Percentiles rank a stretch among this genome's conserved stretches.
These are phyloP conservation scores for Cyberlindnera maclurae DNA, from an alignment of 805 yeast genomes.

Conservation along the genomic window DNA sequence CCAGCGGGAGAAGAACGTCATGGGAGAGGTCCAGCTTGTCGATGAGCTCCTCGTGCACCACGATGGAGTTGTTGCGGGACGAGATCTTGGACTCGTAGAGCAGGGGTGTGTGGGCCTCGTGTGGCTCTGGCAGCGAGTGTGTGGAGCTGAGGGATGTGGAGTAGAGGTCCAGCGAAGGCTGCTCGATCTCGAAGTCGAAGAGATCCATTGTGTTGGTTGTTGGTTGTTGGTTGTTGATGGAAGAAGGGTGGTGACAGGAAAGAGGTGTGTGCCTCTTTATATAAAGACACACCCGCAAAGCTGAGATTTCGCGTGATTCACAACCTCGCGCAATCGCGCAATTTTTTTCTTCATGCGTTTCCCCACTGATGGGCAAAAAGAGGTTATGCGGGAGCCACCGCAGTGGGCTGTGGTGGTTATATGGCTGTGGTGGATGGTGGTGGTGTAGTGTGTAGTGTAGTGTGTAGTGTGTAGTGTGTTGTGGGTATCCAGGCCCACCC, in stretches of 20 bases:
- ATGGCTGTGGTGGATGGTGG: no score
- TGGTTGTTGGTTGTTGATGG: constrained; percentile 1
- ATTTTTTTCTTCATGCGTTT: neutral
- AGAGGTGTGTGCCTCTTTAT: no score
- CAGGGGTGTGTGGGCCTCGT: constrained; percentile 20
- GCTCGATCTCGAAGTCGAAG: constrained; percentile 11
- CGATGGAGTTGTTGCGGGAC: constrained; percentile 14
- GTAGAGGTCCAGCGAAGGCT: constrained; percentile 8
- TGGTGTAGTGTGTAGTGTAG: no score
- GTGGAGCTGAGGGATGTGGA: constrained; percentile 17
- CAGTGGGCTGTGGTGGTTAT: no score
- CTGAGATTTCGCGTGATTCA: neutral
- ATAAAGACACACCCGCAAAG: neutral
- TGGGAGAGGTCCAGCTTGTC: constrained; percentile 15
- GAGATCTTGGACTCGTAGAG: constrained; percentile 20
- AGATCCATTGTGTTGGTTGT: constrained; percentile 9
- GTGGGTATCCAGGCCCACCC: no score
- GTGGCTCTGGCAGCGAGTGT: constrained; percentile 13
- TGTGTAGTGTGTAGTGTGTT: no score
- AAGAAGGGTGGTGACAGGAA: no score
- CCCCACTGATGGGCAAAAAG: neutral
- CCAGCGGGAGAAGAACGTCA: neutral
- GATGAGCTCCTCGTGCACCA: constrained; percentile 8
- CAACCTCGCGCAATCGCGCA: constrained; percentile 1
- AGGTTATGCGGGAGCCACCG: no score